Base-by-base conservation (phyloP, 2,329 filamentous ascomycete species). In the Capronia americana region DNA sequence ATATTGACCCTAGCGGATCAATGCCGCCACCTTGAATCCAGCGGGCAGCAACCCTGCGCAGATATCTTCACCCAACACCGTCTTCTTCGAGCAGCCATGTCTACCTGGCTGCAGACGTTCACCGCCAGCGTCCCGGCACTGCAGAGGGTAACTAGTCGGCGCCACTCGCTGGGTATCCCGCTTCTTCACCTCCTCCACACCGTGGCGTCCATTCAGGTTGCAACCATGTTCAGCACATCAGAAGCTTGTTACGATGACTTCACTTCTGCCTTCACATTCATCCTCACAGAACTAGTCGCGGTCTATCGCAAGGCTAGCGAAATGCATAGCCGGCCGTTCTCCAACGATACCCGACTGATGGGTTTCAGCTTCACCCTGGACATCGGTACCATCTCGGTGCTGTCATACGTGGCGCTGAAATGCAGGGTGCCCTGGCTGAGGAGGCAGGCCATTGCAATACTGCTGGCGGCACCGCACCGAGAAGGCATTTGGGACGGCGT, bases 381-480 rank as follows among this genome's bases (percentile, higher is more conserved):
- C 20, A 8, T 58, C n/a, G 32, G 38, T 7, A 41, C 56, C 32
- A 41, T 58, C 12, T 34, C 56, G 23, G 32, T 34, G 20, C 56
- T 58, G 32, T 58, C 23, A 24, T 58, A 58, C 8, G 56, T 58
- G 20, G 56, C 56, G 24, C 8, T 34, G 26, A 61, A 54, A 54
- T 61, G 58, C 46, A 41, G 44, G 20, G 44, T 34, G 20, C 44
- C 46, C 46, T 61, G 50, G 26, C 30, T 51, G 58, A 51, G 63
- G 57, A 59, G 38, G 58, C 56, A 63, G 73, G 55, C 56, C 11
- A 28, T 58, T 41, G 56, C 32, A n/a, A 14, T 58, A 2, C 14
- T 58, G 17, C 32, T 41, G 7, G 32, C 56, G n/a, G 56, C 38
- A 26, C 32, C 56, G 7, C 56, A 58, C 14, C 56, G 56, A 8